phyloP scores from a whole-genome alignment of 257 asterid species.

The Solanum corneliomulleri region DNA sequence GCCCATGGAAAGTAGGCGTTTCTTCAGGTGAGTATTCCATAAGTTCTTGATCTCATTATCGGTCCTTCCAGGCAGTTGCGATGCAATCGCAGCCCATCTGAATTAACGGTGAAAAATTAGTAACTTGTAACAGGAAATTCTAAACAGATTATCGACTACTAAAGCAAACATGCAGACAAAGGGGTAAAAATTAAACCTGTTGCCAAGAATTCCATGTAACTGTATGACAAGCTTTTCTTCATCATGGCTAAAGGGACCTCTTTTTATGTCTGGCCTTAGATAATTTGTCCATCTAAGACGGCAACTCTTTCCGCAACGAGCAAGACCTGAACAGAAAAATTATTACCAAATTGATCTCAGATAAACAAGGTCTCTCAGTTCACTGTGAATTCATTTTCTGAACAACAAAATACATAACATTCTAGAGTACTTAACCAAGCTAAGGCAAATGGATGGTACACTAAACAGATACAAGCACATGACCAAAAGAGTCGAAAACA shows the following conservation, averaged over 20 bases:
- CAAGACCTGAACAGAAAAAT: slow-evolving; percentile 39
- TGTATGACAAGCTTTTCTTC: slow-evolving; percentile 88
- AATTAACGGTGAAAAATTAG: neutral
- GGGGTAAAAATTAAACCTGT: slow-evolving; percentile 28
- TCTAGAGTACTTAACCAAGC: neutral
- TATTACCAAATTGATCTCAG: neutral
- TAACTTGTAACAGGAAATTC: neutral
- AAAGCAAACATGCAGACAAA: neutral
- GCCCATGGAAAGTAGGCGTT: slow-evolving; percentile 60
- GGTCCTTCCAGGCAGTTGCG: slow-evolving; percentile 81
- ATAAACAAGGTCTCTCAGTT: neutral
- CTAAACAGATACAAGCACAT: neutral
- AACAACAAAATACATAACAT: neutral
- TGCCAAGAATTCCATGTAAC: slow-evolving; percentile 84
- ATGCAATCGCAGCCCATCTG: slow-evolving; percentile 95
- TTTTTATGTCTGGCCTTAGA: slow-evolving; percentile 86
- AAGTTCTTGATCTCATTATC: slow-evolving; percentile 92
- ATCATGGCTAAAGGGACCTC: slow-evolving; percentile 68
- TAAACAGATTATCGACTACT: neutral
- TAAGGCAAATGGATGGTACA: neutral
- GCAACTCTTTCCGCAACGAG: slow-evolving; percentile 94
- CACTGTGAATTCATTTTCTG: neutral
- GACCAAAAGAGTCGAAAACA: neutral
- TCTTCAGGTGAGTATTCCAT: slow-evolving; percentile 93
- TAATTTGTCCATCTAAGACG: slow-evolving; percentile 87